Evolutionary conservation across 1,139 yeast species (phyloP), one percentile per base, ranked within the genome.

Genomic region (Blastobotrys illinoisensis): DNA sequence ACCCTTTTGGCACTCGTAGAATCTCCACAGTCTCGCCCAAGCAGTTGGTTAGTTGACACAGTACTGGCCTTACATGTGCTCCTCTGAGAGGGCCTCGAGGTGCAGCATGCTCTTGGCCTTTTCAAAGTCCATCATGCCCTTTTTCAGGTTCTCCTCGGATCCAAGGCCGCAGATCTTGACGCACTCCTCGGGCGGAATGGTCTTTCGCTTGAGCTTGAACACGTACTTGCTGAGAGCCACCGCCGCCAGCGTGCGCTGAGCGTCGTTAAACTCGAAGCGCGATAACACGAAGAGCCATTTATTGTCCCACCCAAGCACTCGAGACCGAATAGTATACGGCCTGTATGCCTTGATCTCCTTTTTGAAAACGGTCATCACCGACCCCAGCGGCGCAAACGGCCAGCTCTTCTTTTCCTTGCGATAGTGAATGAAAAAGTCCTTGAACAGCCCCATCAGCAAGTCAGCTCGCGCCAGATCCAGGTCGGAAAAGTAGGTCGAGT

Each of bases 401-500:
- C 78, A 78, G 19, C 67, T 65, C 47, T 76, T 78, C 46, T 81
- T 77, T 46, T 71, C 71, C 78, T 83, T 55, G 44, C 58, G 53
- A 55, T 62, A 62, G 46, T 64, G 46, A 44, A 58, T 56, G 58
- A 64, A 68, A 52, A 69, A 69, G 54, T 64, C 60, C 50, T 64
- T 61, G 62, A 90, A 80, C 11, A 82, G 71, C 48, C 73, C 70
- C 19, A 80, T 71, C 71, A 89, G 73, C 56, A 85, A 70, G 58
- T 83, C 81, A 14, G 88, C 77, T 65, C 97, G 80, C 1, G 90
- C 85, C 59, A 88, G 76, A 66, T 91, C 97, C 65, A 89, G 74
- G 64, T 91, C 98, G n/a, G 77, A 72, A 64, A 87, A 86, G 70
- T 90, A 91, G 1, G 97, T 86, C 18, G 91, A 82, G 68, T 91